Base-by-base conservation (phyloP, 2,329 filamentous ascomycete genomes). In the Paracorniculantispora psalliotae region DNA sequence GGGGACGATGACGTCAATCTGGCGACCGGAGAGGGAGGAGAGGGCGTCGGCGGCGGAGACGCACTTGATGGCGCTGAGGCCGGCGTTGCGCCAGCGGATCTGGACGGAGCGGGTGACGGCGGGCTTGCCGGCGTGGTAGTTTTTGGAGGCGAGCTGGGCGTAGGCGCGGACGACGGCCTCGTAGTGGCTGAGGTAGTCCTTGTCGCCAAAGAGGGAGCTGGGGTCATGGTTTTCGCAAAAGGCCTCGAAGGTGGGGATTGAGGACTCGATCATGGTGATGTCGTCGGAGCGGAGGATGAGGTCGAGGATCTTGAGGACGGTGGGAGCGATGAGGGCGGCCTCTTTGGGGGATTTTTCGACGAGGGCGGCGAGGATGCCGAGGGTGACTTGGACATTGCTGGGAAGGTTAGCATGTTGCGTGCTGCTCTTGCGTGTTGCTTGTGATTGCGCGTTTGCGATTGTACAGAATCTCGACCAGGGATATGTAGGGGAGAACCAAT, bases 331-430 rank as follows among this genome's bases (percentile, higher is more conserved):
- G 54, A 99, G 85, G 54, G 91, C 90, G 51, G 97, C 85, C 71
- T 97, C 92, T 71, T 92, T 89, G 61, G 91, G 89, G 46, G 91
- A 85, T 76, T 97, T 97, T 71, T 97, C 92, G 73, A 97, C 92
- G 67, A 99, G 81, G 48, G 92, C 91, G 62, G 88, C 87, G 65
- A 97, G 81, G 66, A 99, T 97, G 73, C 96, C 90, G 61, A 99
- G 86, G 2, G 92, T 97, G 64, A 99, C 92, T 73, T 96, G 91
- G 60, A 96, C 90, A 78, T 96, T 96, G 65, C 91, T 94, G 67
- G 21, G 56, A 49, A n/a, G 13, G 59, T 61, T 61, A 61, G 53
- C 47, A 57, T 28, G n/a, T 44, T 21, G 33, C n/a, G n/a, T n/a
- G n/a, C n/a, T n/a, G n/a, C n/a, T n/a, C n/a, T n/a, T n/a, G n/a